Percentiles rank a stretch among this genome's conserved stretches.
Evolutionary conservation across 1,139 yeast species (phyloP).

Genomic region (Yamadazyma dushanensis): DNA sequence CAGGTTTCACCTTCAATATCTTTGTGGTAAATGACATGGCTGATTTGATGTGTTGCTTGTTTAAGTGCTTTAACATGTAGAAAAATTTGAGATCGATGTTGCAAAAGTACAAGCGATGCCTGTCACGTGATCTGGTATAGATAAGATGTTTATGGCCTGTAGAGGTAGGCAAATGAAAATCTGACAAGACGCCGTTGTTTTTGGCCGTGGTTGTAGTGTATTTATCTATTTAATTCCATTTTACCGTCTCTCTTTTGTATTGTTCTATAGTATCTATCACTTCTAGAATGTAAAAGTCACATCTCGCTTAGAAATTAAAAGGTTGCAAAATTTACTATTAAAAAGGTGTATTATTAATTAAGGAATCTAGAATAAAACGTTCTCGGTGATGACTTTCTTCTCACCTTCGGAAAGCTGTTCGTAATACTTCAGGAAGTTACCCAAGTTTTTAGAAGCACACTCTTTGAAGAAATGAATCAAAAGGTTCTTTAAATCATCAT

Average conservation of each 20-base stretch:
- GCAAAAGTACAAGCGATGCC: constrained; percentile 1
- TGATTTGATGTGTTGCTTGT: neutral
- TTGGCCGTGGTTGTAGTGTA: neutral
- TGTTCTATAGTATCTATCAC: too few relatives aligned
- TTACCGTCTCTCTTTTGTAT: neutral
- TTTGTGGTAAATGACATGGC: constrained; percentile 19
- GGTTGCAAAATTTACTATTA: constrained; percentile 1
- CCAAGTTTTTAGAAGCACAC: constrained; percentile 53
- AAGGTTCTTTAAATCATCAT: constrained; percentile 44
- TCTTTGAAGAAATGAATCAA: constrained; percentile 65
- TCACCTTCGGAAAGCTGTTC: constrained; percentile 55
- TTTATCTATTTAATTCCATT: neutral
- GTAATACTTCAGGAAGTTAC: constrained; percentile 56
- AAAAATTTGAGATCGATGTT: constrained; percentile 2
- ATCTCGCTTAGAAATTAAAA: neutral
- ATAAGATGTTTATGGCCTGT: too few relatives aligned
- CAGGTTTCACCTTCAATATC: constrained; percentile 32
- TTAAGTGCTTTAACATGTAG: neutral
- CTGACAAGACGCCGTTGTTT: too few relatives aligned
- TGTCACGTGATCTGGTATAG: constrained; percentile 4
- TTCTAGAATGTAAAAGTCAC: constrained; percentile 1
- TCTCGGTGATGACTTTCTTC: constrained; percentile 53
- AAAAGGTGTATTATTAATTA: neutral
- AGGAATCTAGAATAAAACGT: constrained; percentile 12
- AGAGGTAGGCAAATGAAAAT: too few relatives aligned